Percentiles rank a stretch among this genome's conserved stretches.
Evolutionary conservation across 2,329 filamentous ascomycete species (phyloP).

Genomic region (Trichoderma sp.): DNA sequence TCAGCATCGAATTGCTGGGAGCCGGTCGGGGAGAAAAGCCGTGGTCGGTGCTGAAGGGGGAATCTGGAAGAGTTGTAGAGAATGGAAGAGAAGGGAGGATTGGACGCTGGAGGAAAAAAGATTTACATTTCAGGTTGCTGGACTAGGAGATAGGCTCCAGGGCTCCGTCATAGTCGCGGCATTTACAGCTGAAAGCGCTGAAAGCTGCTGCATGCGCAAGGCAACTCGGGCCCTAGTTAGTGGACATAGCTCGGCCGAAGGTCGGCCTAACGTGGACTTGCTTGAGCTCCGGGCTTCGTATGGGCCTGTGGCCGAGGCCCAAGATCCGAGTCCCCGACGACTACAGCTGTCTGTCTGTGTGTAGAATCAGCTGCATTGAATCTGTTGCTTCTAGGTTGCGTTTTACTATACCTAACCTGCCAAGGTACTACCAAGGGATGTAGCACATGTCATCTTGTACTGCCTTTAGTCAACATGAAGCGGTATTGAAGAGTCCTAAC

Average conservation of each 20-base stretch:
- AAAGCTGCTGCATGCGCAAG: slow-evolving; percentile 4
- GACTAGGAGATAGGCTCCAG: slow-evolving; percentile 24
- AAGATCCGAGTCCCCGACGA: slow-evolving; percentile 1
- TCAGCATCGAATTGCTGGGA: slow-evolving; percentile 30
- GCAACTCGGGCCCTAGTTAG: neutral
- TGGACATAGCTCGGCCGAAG: slow-evolving; percentile 8
- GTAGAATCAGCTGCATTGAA: neutral
- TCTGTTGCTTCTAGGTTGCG: neutral
- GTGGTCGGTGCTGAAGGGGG: neutral
- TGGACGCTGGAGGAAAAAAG: neutral
- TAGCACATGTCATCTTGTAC: no score
- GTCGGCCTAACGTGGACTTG: neutral
- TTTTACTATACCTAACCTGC: neutral
- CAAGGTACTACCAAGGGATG: neutral
- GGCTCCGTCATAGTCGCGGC: slow-evolving; percentile 33
- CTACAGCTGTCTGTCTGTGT: neutral
- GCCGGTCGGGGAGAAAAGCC: slow-evolving; percentile 13
- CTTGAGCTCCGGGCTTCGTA: neutral
- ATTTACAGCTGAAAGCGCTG: slow-evolving; percentile 28
- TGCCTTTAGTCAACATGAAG: neutral
- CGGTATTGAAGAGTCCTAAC: neutral
- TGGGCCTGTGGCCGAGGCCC: neutral
- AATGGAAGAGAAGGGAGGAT: neutral
- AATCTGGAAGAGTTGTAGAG: neutral
- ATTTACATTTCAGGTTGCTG: slow-evolving; percentile 13